Evolutionary conservation across 345 rosid genomes (phyloP).

Genomic region (Cochlearia excelsa): DNA sequence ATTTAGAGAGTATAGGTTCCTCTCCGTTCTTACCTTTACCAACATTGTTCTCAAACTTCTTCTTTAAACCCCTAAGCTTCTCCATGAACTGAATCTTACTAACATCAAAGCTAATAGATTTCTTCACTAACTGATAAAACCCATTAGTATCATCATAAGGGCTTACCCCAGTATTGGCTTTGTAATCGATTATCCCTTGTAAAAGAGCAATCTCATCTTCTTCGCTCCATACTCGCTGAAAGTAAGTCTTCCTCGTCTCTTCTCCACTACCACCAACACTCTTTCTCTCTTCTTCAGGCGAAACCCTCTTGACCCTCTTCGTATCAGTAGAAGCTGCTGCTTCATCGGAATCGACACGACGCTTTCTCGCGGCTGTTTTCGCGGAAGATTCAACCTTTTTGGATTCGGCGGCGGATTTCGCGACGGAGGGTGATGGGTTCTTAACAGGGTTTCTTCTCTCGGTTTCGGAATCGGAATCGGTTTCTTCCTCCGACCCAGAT

Average conservation of each 20-base stretch:
- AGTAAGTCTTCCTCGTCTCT: slow-evolving; percentile 22
- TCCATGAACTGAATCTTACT: slow-evolving; percentile 36
- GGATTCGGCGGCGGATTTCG: slow-evolving; percentile 34
- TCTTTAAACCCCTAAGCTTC: slow-evolving; percentile 43
- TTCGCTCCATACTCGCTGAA: slow-evolving; percentile 43
- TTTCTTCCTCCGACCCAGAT: slow-evolving; percentile 32
- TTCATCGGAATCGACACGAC: slow-evolving; percentile 18
- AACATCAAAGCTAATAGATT: slow-evolving; percentile 38
- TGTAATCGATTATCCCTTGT: slow-evolving; percentile 38
- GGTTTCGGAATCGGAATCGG: slow-evolving; percentile 35
- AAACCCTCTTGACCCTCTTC: slow-evolving; percentile 29
- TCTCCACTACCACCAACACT: slow-evolving; percentile 7
- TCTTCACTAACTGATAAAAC: slow-evolving; percentile 37
- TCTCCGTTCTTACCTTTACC: slow-evolving; percentile 35
- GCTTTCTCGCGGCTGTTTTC: slow-evolving; percentile 22
- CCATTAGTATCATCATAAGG: slow-evolving; percentile 33
- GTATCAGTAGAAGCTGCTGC: background rate
- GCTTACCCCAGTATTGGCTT: slow-evolving; percentile 25
- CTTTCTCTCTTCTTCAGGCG: slow-evolving; percentile 6
- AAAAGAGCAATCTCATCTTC: slow-evolving; percentile 44
- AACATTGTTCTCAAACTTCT: slow-evolving; percentile 37
- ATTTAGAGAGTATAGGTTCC: slow-evolving; percentile 26
- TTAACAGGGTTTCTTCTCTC: slow-evolving; percentile 21
- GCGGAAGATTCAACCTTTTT: background rate
- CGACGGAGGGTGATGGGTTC: slow-evolving; percentile 27